Evolutionary conservation across 345 rosid genomes (phyloP), one percentile per base, ranked within the genome.

Genomic region (Lepidium didymum): DNA sequence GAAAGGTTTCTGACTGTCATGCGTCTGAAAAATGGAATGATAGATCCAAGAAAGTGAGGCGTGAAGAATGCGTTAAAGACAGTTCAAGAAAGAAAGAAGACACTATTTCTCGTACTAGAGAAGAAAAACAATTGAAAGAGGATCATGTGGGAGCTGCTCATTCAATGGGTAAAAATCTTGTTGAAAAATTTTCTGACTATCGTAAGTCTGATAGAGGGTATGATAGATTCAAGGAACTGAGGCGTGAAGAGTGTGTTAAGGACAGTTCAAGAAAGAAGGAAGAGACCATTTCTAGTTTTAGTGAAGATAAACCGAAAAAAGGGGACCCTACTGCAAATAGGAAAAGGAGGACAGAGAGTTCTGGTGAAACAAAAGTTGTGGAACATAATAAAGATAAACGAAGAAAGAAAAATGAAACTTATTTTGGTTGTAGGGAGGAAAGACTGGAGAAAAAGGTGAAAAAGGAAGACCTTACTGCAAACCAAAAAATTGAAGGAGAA

Each of bases 301-400:
- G 76, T 67, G 80, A 69, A 33, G 69, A 43, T 40, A 70, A 45
- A 52, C 27, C 10, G 49, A 73, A 60, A 71, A 70, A 42, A 37
- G 69, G 59, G 43, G 70, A 47, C 46, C 66, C 42, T 61, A 77
- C 63, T 56, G 61, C 75, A 23, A 75, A 68, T 64, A 76, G 54
- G 47, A 85, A 78, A 72, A 75, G 80, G 79, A 83, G 68, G 74
- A 67, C 73, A 75, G 84, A 84, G 76, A 47, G 50, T 25, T 73
- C 68, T 34, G 43, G 41, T 59, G 67, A 67, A 59, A 29, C 9
- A 66, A 59, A 67, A 25, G 35, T 27, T 42, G 34, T 59, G 25
- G 56, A 73, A 25, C 36, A 59, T 23, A 58, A 1, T 42, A 67
- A 73, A 56, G 68, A 64, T 69, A 79, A 64, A 77, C 67, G 74